These are phyloP conservation scores for Stephanocyclus meneghinianus DNA, from an alignment of 352 stramenopile genomes.

Conservation along the genomic window DNA sequence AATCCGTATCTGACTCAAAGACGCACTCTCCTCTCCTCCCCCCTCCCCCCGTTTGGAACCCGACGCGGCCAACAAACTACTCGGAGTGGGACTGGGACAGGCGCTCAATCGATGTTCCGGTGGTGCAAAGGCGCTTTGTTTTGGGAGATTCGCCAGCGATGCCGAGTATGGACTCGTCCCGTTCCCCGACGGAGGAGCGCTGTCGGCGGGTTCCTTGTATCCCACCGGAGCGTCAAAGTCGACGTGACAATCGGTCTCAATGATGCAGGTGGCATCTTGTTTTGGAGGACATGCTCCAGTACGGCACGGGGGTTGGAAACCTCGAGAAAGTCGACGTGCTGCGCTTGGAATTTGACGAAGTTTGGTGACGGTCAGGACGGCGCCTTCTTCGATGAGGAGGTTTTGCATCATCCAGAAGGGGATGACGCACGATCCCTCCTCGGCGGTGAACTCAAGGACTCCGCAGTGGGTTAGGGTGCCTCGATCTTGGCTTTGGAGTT, in stretches of 20 bases:
- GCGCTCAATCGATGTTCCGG: slow-evolving; percentile 37
- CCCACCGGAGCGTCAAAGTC: slow-evolving; percentile 96
- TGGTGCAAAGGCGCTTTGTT: slow-evolving; percentile 46
- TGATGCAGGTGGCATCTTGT: slow-evolving; percentile 95
- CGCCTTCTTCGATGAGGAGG: slow-evolving; percentile 90
- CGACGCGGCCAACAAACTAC: slow-evolving; percentile 51
- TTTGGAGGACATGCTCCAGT: slow-evolving; percentile 87
- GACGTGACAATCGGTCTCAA: slow-evolving; percentile 99
- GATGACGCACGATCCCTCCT: slow-evolving; percentile 97
- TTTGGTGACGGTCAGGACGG: slow-evolving; percentile 96
- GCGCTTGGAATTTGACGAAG: slow-evolving; percentile 97
- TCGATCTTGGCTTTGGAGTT: slow-evolving; percentile 88
- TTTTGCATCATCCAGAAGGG: slow-evolving; percentile 99
- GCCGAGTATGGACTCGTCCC: slow-evolving; percentile 23
- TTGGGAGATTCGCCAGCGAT: slow-evolving; percentile 39
- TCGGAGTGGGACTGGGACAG: slow-evolving; percentile 66
- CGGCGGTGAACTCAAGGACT: slow-evolving; percentile 97
- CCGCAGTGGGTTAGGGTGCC: slow-evolving; percentile 93
- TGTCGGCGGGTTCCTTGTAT: slow-evolving; percentile 76
- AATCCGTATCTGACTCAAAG: slow-evolving; percentile 55
- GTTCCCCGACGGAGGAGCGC: background rate
- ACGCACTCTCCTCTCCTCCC: slow-evolving; percentile 27
- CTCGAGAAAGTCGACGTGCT: slow-evolving; percentile 97
- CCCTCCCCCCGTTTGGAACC: slow-evolving; percentile 14
- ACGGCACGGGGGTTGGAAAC: slow-evolving; percentile 97